Conservation (phyloP, 2,329 filamentous ascomycete species). For the Epichloe coenophiala region DNA sequence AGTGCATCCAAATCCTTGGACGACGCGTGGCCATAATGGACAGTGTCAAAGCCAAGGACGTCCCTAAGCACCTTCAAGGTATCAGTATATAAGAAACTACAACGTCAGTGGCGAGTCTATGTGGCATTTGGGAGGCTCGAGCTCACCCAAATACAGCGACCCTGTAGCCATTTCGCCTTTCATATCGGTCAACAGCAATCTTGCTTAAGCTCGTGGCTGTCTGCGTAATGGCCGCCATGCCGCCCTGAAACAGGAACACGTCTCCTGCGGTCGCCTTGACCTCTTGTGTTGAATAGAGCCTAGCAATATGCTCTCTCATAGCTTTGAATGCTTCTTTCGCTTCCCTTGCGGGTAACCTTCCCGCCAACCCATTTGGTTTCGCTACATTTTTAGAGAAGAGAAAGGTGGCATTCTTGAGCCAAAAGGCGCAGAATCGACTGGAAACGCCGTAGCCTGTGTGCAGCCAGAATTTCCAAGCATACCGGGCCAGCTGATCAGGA, state of each 20-base stretch:
- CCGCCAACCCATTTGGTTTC: not conserved
- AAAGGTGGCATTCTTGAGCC: not conserved
- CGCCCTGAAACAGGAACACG: not conserved
- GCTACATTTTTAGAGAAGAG: not conserved
- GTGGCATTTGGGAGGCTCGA: not conserved
- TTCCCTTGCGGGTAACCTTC: not conserved
- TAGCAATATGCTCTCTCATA: not conserved
- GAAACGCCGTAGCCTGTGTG: not conserved
- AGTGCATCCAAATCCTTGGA: not conserved
- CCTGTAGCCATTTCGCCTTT: not conserved
- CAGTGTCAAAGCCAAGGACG: not conserved
- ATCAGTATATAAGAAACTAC: not conserved
- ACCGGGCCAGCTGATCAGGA: not conserved
- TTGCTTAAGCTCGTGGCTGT: not conserved
- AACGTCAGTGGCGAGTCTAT: not conserved
- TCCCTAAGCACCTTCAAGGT: not conserved
- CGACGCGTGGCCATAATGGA: not conserved
- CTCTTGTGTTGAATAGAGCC: not conserved
- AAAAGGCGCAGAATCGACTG: not conserved
- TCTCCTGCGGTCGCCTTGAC: not conserved
- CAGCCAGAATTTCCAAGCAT: not conserved
- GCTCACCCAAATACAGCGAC: not conserved
- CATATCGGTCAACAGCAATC: not conserved
- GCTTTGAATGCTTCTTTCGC: not conserved
- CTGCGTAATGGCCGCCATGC: not conserved